Conservation (phyloP, 2,329 filamentous ascomycete genomes). For the Penicillium capsulatum region DNA sequence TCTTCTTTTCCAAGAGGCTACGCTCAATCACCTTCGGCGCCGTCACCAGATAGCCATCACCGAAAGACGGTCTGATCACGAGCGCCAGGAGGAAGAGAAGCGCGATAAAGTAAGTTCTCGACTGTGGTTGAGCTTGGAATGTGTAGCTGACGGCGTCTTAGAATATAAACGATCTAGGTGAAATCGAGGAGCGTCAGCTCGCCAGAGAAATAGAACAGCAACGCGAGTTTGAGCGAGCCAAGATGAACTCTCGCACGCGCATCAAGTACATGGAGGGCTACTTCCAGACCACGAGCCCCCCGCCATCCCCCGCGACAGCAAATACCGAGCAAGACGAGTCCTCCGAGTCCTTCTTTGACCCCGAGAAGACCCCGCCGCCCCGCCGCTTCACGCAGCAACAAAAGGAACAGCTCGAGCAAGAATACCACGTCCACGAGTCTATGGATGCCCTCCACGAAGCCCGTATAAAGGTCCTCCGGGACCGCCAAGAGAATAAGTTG, state of each 20-base stretch:
- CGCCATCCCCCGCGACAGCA: slow-evolving; percentile 22
- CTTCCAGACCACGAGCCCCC: slow-evolving; percentile 40
- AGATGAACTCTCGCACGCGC: slow-evolving; percentile 41
- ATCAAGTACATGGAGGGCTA: slow-evolving; percentile 49
- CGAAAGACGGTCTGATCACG: slow-evolving; percentile 29
- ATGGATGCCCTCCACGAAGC: slow-evolving; percentile 44
- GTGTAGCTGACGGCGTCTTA: slow-evolving; percentile 13
- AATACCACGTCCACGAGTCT: slow-evolving; percentile 41
- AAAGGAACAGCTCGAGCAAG: slow-evolving; percentile 43
- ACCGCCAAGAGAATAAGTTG: slow-evolving; percentile 42
- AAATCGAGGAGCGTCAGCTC: slow-evolving; percentile 44
- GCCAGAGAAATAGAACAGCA: slow-evolving; percentile 44
- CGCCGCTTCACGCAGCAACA: slow-evolving; percentile 41
- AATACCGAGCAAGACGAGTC: slow-evolving; percentile 15
- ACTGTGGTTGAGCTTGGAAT: background rate
- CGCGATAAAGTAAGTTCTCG: slow-evolving; percentile 33
- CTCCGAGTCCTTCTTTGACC: slow-evolving; percentile 19
- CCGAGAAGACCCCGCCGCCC: slow-evolving; percentile 21
- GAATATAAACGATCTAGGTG: slow-evolving; percentile 35
- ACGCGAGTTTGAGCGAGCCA: slow-evolving; percentile 43
- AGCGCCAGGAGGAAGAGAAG: slow-evolving; percentile 34
- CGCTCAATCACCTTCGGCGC: slow-evolving; percentile 28
- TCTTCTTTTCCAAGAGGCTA: slow-evolving; percentile 33
- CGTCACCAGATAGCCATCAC: slow-evolving; percentile 30
- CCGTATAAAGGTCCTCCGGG: slow-evolving; percentile 46